Evolutionary conservation across 768 basidiomycete species (phyloP).

Genomic region (Termitomyces bulborhizus): DNA sequence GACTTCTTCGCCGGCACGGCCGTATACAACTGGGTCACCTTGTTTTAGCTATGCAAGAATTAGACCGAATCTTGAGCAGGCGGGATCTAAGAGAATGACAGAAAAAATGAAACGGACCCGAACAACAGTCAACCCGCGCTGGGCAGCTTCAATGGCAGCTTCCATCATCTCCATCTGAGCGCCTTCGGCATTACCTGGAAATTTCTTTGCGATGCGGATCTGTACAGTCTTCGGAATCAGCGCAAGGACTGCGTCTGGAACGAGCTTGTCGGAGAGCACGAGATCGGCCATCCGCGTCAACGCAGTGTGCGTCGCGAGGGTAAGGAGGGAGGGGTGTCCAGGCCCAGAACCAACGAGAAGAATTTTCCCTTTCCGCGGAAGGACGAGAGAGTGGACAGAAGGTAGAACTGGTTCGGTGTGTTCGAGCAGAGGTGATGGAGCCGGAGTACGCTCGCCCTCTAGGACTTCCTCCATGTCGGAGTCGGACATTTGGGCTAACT

Average conservation of each 20-base stretch:
- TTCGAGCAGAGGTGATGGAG: slow-evolving; percentile 10
- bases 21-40: slow-evolving; percentile 95
- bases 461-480: slow-evolving; percentile 65
- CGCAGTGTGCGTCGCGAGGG: slow-evolving; percentile 75
- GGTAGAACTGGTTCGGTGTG: slow-evolving; percentile 7
- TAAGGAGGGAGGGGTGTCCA: slow-evolving; percentile 90
- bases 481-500: slow-evolving; percentile 62
- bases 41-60: slow-evolving; percentile 72
- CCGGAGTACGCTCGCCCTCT: slow-evolving; percentile 25
- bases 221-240: slow-evolving; percentile 70
- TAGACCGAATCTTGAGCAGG: neutral
- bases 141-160: slow-evolving; percentile 78
- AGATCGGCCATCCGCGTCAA: slow-evolving; percentile 79
- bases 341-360: slow-evolving; percentile 92
- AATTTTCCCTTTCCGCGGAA: slow-evolving; percentile 57
- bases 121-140: slow-evolving; percentile 70
- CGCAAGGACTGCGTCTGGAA: slow-evolving; percentile 80
- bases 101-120: slow-evolving; percentile 45
- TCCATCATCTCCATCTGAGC: slow-evolving; percentile 96
- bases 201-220: slow-evolving; percentile 90
- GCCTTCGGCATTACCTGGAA: slow-evolving; percentile 94
- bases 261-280: slow-evolving; percentile 94
- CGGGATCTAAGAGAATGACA: slow-evolving; percentile 1
- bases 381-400: slow-evolving; percentile 28
- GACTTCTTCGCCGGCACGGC: slow-evolving; percentile 91